phyloP scores from a whole-genome alignment of 106 monocot genomes.

The Triglochin maritima region DNA sequence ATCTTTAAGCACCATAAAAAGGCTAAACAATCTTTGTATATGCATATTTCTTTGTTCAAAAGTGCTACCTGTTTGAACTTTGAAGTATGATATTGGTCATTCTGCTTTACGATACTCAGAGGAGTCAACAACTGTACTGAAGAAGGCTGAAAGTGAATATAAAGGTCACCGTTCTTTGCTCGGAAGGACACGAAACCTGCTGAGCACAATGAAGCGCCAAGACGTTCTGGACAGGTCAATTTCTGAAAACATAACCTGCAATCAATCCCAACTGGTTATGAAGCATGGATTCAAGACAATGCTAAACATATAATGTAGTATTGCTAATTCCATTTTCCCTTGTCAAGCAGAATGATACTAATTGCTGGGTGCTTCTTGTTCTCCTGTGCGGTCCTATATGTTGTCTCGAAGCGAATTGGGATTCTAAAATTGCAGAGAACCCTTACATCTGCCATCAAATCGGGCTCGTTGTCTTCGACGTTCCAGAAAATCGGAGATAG shows the following conservation, averaged over 20 bases:
- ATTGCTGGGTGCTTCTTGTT: constrained; percentile 41
- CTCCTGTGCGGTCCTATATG: constrained; percentile 27
- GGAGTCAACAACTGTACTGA: constrained; percentile 76
- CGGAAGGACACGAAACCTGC: constrained; percentile 61
- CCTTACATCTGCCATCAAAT: constrained; percentile 33
- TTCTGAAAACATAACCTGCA: no score
- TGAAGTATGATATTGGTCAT: not conserved
- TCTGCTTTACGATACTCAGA: constrained; percentile 27
- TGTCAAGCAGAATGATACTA: constrained; percentile 37
- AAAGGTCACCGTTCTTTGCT: constrained; percentile 91
- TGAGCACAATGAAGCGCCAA: constrained; percentile 74
- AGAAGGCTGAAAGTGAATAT: constrained; percentile 86
- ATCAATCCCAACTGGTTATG: not conserved
- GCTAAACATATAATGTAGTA: no score
- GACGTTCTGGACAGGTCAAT: constrained; percentile 88
- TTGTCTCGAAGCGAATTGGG: constrained; percentile 41
- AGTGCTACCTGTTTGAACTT: not conserved
- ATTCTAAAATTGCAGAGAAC: constrained; percentile 31
- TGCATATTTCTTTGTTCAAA: not conserved
- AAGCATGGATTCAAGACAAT: no score
- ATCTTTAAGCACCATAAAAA: not conserved
- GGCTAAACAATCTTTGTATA: not conserved
- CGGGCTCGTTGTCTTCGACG: constrained; percentile 18
- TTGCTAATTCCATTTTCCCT: not conserved
- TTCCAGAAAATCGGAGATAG: not conserved